Base-by-base conservation (phyloP, 768 basidiomycete genomes). In the Rhizopogon salebrosus region DNA sequence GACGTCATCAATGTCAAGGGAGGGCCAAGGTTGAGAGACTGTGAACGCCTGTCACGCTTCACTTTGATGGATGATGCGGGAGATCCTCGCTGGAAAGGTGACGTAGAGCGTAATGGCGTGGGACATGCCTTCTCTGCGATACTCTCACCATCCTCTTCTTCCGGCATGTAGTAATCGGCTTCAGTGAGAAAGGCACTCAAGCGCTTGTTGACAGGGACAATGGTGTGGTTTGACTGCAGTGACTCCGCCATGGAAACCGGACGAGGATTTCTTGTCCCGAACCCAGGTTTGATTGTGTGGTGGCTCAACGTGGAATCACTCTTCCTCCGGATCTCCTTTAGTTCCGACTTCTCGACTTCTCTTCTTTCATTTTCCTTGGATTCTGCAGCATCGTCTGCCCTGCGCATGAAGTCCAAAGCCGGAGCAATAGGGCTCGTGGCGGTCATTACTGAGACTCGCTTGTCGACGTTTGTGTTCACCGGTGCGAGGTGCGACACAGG, bases 291-390 rank as follows among this genome's bases (percentile, higher is more conserved):
- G 52, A 88, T 80, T 18, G 88, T 90, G 56, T 80, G 79, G 62
- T 85, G 83, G 61, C 87, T 85, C 63, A 85, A 80, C n/a, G 87
- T 89, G 6, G 89, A 84, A 67, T 92, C 89, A 59, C 88, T 89
- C 70, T 87, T 88, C 61, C 89, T 73, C 85, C 88, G 87, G 29
- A 76, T 74, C 57, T 91, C 89, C 71, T 85, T 90, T 61, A 65
- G 65, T 41, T 79, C 76, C 39, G 54, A 60, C 63, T 70, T 59
- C 41, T 68, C 70, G 24, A 58, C 52, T 26, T 70, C 69, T 45
- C 60, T 72, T 59, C 55, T 57, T 41, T 61, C 62, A 31, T 54
- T 64, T 57, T 62, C 65, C 54, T 62, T 64, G 29, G 49, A 53
- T 16, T 64, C 66, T 52, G 40, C 57, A 56, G 58, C 57, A 54